Conservation (phyloP, 2,329 filamentous ascomycete species). For the Xylaria sp. region DNA sequence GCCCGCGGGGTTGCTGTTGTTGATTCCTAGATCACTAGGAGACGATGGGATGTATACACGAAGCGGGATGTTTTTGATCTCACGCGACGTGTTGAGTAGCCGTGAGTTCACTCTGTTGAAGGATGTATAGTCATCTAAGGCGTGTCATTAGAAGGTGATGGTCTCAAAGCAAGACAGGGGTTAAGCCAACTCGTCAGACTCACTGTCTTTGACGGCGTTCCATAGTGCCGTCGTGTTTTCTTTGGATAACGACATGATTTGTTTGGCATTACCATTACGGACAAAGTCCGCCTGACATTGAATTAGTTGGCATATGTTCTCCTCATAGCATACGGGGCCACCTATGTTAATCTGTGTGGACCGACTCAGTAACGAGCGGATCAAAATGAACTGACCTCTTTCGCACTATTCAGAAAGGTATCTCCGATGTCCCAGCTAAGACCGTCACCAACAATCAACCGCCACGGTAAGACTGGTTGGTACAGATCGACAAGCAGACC, state of each 20-base stretch:
- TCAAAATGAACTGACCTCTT: constrained; percentile 44
- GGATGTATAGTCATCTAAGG: constrained; percentile 61
- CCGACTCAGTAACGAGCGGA: background rate
- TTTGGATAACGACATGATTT: constrained; percentile 83
- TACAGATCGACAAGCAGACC: constrained; percentile 50
- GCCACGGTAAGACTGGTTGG: constrained; percentile 50
- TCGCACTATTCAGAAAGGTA: constrained; percentile 59
- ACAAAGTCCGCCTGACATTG: constrained; percentile 67
- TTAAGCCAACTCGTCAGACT: constrained; percentile 21
- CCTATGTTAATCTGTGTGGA: background rate
- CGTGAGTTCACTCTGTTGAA: constrained; percentile 72
- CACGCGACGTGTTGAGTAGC: constrained; percentile 68
- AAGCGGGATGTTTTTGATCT: constrained; percentile 78
- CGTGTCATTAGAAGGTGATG: background rate
- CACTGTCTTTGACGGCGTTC: constrained; percentile 70
- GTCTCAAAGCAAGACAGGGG: background rate
- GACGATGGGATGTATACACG: constrained; percentile 76
- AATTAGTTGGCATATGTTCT: constrained; percentile 1
- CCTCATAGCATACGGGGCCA: background rate
- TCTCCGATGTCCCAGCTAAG: constrained; percentile 55
- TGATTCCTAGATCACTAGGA: constrained; percentile 30
- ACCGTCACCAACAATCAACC: constrained; percentile 49
- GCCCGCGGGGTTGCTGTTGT: constrained; percentile 35
- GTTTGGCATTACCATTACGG: constrained; percentile 79
- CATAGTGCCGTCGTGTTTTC: constrained; percentile 78